phyloP scores from a whole-genome alignment of 768 basidiomycete genomes.

The Tremella yokohamensis region DNA sequence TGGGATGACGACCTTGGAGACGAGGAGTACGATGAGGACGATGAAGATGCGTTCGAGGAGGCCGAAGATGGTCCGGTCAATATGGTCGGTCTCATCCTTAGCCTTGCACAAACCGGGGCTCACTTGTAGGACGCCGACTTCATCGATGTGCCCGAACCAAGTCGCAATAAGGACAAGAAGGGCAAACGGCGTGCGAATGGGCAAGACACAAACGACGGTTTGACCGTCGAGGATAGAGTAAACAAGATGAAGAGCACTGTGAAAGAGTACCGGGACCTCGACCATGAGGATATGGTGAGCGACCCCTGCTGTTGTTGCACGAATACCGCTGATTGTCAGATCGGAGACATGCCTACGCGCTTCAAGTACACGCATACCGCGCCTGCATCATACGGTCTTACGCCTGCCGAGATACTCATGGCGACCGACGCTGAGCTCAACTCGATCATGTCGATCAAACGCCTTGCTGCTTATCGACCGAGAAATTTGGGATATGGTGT shows the following conservation, averaged over 20 bases:
- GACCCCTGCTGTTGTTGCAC: not conserved
- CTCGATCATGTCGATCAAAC: constrained; percentile 81
- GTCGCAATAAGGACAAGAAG: constrained; percentile 32
- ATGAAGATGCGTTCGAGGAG: constrained; percentile 56
- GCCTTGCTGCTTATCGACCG: constrained; percentile 79
- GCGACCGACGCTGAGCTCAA: constrained; percentile 92
- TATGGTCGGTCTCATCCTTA: constrained; percentile 30
- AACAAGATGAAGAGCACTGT: constrained; percentile 78
- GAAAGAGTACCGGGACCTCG: constrained; percentile 83
- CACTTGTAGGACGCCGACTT: constrained; percentile 47
- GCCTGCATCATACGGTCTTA: constrained; percentile 63
- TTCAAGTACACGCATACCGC: constrained; percentile 80
- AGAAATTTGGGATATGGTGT: constrained; percentile 52
- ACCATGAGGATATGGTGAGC: constrained; percentile 92
- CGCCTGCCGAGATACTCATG: constrained; percentile 79
- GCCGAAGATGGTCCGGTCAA: constrained; percentile 58
- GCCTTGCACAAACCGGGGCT: not conserved
- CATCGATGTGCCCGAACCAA: constrained; percentile 23
- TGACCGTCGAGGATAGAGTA: constrained; percentile 84
- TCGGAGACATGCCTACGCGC: constrained; percentile 82
- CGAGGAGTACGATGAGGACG: constrained; percentile 51
- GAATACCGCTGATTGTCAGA: constrained; percentile 55
- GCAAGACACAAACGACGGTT: constrained; percentile 19
- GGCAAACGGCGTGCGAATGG: constrained; percentile 24
- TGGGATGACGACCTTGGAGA: constrained; percentile 68